Evolutionary conservation across 2,329 filamentous ascomycete species (phyloP).

Genomic region (Pseudogymnoascus destructans): DNA sequence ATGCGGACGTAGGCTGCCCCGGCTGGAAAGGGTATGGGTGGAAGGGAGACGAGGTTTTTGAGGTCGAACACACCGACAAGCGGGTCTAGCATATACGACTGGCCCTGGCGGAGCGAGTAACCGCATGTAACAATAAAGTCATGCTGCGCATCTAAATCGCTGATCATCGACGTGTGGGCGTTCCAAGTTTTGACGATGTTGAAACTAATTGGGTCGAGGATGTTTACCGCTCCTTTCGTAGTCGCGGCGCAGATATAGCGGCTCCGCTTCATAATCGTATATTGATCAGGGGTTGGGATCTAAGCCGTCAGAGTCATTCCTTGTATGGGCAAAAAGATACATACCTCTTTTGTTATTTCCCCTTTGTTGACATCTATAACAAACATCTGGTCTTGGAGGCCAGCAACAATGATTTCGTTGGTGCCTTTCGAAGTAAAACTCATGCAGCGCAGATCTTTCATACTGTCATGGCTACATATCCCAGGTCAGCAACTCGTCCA

Average conservation of each 20-base stretch:
- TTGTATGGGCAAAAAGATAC: conserved; percentile 5
- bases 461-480: conserved; percentile 48
- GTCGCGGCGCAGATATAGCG: conserved; percentile 90
- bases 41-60: conserved; percentile 75
- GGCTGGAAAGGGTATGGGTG: conserved; percentile 82
- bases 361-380: conserved; percentile 59
- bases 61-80: conserved; percentile 93
- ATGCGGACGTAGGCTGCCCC: conserved; percentile 91
- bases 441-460: conserved; percentile 87
- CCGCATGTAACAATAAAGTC: conserved; percentile 94
- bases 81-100: conserved; percentile 73
- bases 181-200: conserved; percentile 76
- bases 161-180: conserved; percentile 77
- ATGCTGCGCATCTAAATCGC: conserved; percentile 93
- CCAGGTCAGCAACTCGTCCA: conserved; percentile 16
- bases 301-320: conserved; percentile 29
- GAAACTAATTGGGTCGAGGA: conserved; percentile 69
- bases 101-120: conserved; percentile 70
- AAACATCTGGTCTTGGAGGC: conserved; percentile 77
- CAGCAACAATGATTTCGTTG: conserved; percentile 73
- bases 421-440: conserved; percentile 82
- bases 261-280: conserved; percentile 83
- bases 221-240: conserved; percentile 66
- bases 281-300: conserved; percentile 61
- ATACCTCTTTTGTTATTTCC: conserved; percentile 53